Percentiles rank a stretch among this genome's conserved stretches.
Conservation (phyloP, 768 basidiomycete genomes). For the Rossbeevera mucosa region DNA sequence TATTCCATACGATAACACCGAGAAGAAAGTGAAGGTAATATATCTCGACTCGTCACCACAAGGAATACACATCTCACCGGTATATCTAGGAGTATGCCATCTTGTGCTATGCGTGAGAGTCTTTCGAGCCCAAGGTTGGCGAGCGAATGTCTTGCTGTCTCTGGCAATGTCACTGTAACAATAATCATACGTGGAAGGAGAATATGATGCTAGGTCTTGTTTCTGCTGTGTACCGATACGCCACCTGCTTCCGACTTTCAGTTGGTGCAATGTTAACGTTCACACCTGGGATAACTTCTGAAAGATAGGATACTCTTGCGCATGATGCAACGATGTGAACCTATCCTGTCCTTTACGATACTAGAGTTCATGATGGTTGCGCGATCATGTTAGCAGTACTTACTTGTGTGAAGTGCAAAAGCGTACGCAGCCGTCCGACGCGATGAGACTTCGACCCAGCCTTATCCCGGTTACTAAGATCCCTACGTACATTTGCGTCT, state of each 20-base stretch:
- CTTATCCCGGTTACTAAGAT: no score
- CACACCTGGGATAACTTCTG: neutral
- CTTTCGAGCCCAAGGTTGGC: neutral
- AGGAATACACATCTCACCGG: neutral
- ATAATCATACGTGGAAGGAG: neutral
- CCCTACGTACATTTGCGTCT: no score
- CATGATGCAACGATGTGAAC: no score
- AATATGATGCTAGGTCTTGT: conserved; percentile 1
- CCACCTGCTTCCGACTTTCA: neutral
- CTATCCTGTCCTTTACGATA: no score
- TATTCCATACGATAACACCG: conserved; percentile 49
- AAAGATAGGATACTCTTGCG: neutral
- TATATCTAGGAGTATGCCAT: conserved; percentile 37
- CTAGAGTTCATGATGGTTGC: no score
- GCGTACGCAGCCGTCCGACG: no score
- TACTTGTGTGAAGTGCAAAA: no score
- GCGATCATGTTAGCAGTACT: no score
- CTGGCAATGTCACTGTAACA: conserved; percentile 7
- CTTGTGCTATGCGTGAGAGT: conserved; percentile 33
- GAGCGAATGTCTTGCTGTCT: neutral
- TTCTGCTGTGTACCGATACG: neutral
- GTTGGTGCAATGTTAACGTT: neutral
- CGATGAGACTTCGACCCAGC: no score
- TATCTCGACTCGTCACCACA: neutral
- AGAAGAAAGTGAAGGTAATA: conserved; percentile 49